Conservation (phyloP, 2,329 filamentous ascomycete species). For the Aspergillus niger region DNA sequence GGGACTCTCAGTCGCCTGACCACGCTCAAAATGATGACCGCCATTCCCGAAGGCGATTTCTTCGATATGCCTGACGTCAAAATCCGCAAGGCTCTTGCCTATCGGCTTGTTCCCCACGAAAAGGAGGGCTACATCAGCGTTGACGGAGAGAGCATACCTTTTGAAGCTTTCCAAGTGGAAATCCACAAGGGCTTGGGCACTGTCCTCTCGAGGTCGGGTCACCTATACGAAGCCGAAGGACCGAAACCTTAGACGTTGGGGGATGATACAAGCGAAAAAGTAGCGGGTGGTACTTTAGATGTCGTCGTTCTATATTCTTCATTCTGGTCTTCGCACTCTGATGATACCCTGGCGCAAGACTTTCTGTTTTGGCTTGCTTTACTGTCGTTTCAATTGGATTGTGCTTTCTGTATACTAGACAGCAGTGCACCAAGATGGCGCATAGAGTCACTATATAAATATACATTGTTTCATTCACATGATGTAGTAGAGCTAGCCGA, state of each 20-base stretch:
- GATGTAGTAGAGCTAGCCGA: neutral
- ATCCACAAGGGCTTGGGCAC: conserved; percentile 80
- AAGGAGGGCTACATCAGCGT: conserved; percentile 85
- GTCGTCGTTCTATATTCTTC: conserved; percentile 15
- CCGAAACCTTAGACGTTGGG: conserved; percentile 25
- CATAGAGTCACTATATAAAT: neutral
- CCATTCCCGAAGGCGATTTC: conserved; percentile 71
- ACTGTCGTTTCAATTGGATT: conserved; percentile 5
- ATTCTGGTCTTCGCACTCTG: conserved; percentile 25
- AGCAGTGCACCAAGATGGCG: neutral
- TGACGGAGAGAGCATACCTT: conserved; percentile 85
- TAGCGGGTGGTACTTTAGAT: conserved; percentile 1
- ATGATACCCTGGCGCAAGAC: conserved; percentile 38
- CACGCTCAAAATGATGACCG: conserved; percentile 68
- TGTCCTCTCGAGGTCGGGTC: conserved; percentile 74
- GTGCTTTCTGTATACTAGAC: neutral
- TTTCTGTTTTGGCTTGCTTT: conserved; percentile 20
- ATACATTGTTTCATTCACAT: neutral
- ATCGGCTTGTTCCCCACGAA: conserved; percentile 76
- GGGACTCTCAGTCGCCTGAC: conserved; percentile 70
- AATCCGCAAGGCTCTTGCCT: conserved; percentile 85
- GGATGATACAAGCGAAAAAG: neutral
- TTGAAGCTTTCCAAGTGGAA: conserved; percentile 88
- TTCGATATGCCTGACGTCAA: conserved; percentile 77
- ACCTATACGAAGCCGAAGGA: conserved; percentile 66